Conservation (phyloP, 2,329 filamentous ascomycete species). For the Talaromyces sp. region DNA sequence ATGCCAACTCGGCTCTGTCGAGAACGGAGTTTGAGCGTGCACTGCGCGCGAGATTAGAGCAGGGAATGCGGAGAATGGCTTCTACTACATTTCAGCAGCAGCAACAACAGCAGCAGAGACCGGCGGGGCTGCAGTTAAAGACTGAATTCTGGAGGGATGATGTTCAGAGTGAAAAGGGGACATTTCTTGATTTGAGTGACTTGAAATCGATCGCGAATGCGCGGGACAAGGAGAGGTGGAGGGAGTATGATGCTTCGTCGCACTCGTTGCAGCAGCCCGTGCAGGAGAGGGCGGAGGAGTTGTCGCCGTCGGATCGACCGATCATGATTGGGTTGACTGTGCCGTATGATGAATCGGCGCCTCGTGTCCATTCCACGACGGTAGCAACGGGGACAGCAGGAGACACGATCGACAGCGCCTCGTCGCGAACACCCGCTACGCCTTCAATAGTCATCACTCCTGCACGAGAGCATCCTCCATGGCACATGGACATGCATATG, state of each 20-base stretch:
- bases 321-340: conserved; percentile 47
- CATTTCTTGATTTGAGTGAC: conserved; percentile 38
- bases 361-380: background rate
- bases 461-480: conserved; percentile 38
- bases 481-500: conserved; percentile 26
- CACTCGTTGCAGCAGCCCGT: conserved; percentile 18
- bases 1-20: conserved; percentile 6
- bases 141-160: conserved; percentile 36
- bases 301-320: conserved; percentile 45
- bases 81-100: conserved; percentile 23
- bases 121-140: conserved; percentile 41
- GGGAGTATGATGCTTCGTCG: conserved; percentile 17
- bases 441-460: conserved; percentile 47
- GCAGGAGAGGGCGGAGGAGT: conserved; percentile 29
- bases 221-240: conserved; percentile 32
- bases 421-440: conserved; percentile 36
- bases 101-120: conserved; percentile 30
- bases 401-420: conserved; percentile 19
- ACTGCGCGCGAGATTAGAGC: conserved; percentile 4
- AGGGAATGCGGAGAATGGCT: background rate
- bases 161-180: conserved; percentile 18
- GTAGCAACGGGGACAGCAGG: background rate
- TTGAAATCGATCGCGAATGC: conserved; percentile 34
- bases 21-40: conserved; percentile 18
- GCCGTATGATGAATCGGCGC: conserved; percentile 30